Conservation (phyloP, 139 green algal genomes). For the Parachlorella kessleri region DNA sequence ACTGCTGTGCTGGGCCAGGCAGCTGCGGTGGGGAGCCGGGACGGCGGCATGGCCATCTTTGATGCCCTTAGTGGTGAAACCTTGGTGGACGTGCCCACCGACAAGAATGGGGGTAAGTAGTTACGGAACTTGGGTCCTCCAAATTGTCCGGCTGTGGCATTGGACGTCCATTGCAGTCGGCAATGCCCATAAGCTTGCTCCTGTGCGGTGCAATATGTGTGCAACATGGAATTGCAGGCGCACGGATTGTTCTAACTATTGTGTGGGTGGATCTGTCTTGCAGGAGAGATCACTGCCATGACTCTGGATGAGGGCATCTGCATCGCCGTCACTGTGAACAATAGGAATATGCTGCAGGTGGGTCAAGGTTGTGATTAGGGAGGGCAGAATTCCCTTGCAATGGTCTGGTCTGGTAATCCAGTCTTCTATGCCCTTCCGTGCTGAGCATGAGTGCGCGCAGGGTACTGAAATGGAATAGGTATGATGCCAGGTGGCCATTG, state of each 20-base stretch:
- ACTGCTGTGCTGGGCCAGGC: neutral
- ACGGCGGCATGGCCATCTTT: neutral
- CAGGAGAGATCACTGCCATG: slow-evolving; percentile 6
- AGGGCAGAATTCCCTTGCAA: too few species aligned
- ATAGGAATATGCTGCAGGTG: neutral
- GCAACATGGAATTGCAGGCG: neutral
- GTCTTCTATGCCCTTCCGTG: neutral
- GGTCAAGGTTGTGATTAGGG: neutral
- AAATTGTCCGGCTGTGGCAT: neutral
- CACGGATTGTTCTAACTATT: too few species aligned
- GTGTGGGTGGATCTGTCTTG: too few species aligned
- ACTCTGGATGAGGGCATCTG: neutral
- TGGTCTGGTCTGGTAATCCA: neutral
- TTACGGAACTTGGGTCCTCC: neutral
- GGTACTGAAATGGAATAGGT: neutral
- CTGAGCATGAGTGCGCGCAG: neutral
- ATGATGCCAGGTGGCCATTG: neutral
- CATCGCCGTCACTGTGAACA: neutral
- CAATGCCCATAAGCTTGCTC: neutral
- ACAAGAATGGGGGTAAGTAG: neutral
- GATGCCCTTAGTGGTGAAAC: neutral
- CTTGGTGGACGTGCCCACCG: neutral
- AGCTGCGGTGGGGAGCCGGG: neutral
- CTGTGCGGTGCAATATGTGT: neutral
- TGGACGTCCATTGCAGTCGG: neutral